These are phyloP conservation scores for Lignosus rhinocerotis DNA, from an alignment of 1,284 basidiomycete species.

Conservation along the genomic window DNA sequence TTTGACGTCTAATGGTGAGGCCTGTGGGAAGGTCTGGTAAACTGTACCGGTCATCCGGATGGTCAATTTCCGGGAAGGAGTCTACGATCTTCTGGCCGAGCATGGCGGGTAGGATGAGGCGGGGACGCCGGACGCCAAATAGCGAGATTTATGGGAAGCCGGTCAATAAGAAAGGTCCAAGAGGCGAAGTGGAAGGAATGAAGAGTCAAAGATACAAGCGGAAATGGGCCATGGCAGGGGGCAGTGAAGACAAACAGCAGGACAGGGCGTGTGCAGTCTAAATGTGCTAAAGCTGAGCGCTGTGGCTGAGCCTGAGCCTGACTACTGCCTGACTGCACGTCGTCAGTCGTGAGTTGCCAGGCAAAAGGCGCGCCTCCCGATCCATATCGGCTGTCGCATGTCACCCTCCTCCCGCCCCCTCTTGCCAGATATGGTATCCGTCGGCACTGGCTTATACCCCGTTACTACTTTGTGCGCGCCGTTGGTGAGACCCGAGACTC, in stretches of 20 bases:
- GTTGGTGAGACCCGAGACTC: too few relatives aligned
- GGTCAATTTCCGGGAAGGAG: conserved; percentile 8
- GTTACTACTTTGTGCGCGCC: neutral
- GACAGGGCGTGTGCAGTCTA: neutral
- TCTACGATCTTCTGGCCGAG: conserved; percentile 23
- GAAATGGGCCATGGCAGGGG: conserved; percentile 1
- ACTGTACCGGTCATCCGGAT: neutral
- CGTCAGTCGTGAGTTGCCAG: conserved; percentile 5
- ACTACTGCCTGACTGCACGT: too few relatives aligned
- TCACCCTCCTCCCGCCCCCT: neutral
- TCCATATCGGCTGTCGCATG: conserved; percentile 2
- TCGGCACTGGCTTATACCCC: neutral
- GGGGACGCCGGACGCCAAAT: neutral
- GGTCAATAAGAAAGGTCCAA: neutral
- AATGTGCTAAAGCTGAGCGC: neutral
- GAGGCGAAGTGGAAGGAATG: neutral
- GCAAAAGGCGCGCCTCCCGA: conserved; percentile 5
- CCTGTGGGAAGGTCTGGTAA: conserved; percentile 8
- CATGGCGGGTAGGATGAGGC: conserved; percentile 4
- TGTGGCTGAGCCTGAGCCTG: neutral
- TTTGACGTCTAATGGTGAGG: conserved; percentile 21
- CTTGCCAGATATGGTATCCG: neutral
- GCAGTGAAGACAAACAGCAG: neutral
- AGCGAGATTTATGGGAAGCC: neutral
- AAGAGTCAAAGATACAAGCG: neutral